Evolutionary conservation across 1,284 basidiomycete genomes (phyloP).

Genomic region (Tilletia walkeri): DNA sequence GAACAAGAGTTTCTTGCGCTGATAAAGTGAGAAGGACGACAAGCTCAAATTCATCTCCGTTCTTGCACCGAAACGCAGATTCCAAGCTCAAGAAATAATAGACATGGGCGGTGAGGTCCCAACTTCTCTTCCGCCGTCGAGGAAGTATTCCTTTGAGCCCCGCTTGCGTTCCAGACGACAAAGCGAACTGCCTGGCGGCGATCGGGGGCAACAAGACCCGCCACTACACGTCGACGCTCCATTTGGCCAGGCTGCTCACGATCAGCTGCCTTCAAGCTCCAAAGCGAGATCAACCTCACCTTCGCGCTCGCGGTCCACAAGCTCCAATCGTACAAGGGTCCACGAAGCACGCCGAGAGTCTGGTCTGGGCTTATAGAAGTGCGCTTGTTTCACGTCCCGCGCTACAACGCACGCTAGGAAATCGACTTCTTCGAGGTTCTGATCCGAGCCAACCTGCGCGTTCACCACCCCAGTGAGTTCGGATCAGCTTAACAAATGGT

Average conservation of each 20-base stretch:
- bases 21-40: background rate
- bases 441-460: too few relatives aligned
- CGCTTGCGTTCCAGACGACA: background rate
- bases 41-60: background rate
- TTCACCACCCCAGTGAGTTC: too few relatives aligned
- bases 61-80: background rate
- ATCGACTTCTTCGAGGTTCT: too few relatives aligned
- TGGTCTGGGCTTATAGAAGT: too few relatives aligned
- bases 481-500: too few relatives aligned
- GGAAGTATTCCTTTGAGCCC: slow-evolving; percentile 3
- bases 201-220: background rate
- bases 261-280: background rate
- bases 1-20: background rate
- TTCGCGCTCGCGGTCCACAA: background rate
- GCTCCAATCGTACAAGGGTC: slow-evolving; percentile 9
- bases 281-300: background rate
- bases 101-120: slow-evolving; percentile 12
- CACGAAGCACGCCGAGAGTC: background rate
- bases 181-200: background rate
- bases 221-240: background rate
- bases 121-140: background rate
- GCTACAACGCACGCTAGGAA: too few relatives aligned
- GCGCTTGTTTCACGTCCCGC: too few relatives aligned
- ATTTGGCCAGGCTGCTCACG: background rate
- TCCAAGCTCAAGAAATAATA: slow-evolving; percentile 6